These are phyloP conservation scores for Mycena rosella DNA, from an alignment of 768 basidiomycete genomes.

Conservation along the genomic window DNA sequence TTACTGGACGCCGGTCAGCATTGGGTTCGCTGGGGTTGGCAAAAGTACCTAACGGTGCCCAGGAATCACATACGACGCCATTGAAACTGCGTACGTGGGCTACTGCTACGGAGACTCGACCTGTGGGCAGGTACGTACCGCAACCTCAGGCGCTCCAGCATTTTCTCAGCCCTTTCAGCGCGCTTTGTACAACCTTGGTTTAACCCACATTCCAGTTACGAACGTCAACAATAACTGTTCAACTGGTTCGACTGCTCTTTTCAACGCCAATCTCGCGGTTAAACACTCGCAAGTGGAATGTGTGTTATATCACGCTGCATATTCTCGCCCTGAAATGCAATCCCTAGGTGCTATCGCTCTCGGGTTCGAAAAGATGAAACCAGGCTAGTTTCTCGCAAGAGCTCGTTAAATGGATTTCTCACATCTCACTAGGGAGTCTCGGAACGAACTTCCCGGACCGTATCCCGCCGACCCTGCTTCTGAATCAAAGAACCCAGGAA, in stretches of 20 bases:
- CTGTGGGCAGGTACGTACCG: conserved; percentile 69
- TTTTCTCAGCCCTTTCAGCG: conserved; percentile 56
- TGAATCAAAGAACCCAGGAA: conserved; percentile 58
- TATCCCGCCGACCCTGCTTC: conserved; percentile 60
- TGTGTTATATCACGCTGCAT: background rate
- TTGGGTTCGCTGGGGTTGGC: background rate
- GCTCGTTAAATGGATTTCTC: background rate
- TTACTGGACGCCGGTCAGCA: conserved; percentile 82
- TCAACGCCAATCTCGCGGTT: conserved; percentile 77
- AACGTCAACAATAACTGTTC: conserved; percentile 94
- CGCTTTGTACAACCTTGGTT: conserved; percentile 84
- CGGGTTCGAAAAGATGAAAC: conserved; percentile 89
- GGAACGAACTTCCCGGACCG: conserved; percentile 74
- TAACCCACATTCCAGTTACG: conserved; percentile 86
- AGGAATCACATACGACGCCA: conserved; percentile 87
- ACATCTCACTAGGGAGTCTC: conserved; percentile 62
- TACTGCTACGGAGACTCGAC: conserved; percentile 88
- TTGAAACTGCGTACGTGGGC: conserved; percentile 82
- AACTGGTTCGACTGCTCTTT: conserved; percentile 84
- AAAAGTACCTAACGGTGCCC: background rate
- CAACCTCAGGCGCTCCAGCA: background rate
- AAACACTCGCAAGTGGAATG: conserved; percentile 80
- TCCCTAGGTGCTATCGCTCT: conserved; percentile 69
- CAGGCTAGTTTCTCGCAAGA: conserved; percentile 39
- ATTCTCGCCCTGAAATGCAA: background rate